These are phyloP conservation scores for Boletus subparvulus DNA, from an alignment of 768 basidiomycete genomes.

Conservation along the genomic window DNA sequence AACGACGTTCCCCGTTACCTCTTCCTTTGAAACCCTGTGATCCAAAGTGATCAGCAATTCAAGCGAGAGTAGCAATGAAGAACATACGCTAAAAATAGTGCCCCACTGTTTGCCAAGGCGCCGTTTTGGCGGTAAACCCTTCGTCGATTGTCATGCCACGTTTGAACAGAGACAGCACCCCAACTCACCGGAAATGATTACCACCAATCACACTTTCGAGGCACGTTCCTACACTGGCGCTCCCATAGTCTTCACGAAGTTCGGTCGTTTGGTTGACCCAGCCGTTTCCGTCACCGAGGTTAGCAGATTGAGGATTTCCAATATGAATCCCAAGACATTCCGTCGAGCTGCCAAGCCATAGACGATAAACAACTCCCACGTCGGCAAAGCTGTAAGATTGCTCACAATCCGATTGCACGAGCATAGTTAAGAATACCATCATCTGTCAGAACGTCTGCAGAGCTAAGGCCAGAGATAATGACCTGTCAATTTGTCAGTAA, in stretches of 20 bases:
- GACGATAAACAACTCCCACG: constrained; percentile 6
- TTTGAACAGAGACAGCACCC: not conserved
- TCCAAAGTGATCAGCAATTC: not conserved
- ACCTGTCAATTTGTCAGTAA: constrained; percentile 33
- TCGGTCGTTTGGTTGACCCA: constrained; percentile 43
- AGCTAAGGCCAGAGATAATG: constrained; percentile 65
- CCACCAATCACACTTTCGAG: constrained; percentile 44
- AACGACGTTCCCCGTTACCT: constrained; percentile 21
- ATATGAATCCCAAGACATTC: constrained; percentile 41
- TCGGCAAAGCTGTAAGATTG: not conserved
- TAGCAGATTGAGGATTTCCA: constrained; percentile 38
- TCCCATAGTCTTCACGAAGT: constrained; percentile 43
- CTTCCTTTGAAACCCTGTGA: constrained; percentile 46
- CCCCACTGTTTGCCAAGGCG: constrained; percentile 42
- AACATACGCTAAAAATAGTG: constrained; percentile 58
- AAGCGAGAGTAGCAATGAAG: not conserved
- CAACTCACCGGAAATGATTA: constrained; percentile 44
- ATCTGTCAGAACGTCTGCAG: constrained; percentile 53
- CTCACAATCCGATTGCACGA: constrained; percentile 62
- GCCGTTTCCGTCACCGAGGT: constrained; percentile 50
- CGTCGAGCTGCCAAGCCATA: constrained; percentile 26
- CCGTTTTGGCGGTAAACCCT: constrained; percentile 61
- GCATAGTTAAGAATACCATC: constrained; percentile 58
- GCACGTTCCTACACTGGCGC: constrained; percentile 39
- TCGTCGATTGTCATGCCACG: not conserved